Conservation (phyloP, 495 filamentous ascomycete species). For the Penicillium canescens region DNA sequence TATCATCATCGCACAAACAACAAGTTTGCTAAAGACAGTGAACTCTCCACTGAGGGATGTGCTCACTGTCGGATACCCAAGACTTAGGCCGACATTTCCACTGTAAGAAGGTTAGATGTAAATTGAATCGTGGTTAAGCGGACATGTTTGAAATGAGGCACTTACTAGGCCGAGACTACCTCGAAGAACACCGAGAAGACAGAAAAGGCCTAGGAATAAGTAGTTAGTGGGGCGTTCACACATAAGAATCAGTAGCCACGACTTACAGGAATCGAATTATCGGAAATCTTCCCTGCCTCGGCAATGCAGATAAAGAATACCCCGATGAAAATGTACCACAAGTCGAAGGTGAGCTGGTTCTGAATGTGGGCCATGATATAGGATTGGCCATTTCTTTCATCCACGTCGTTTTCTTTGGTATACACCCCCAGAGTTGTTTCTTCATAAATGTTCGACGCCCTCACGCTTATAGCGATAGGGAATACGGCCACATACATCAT, state of each 20-base stretch:
- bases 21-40: constrained; percentile 71
- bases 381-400: constrained; percentile 29
- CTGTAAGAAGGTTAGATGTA: constrained; percentile 24
- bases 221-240: background rate
- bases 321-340: constrained; percentile 67
- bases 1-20: constrained; percentile 86
- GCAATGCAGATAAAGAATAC: constrained; percentile 60
- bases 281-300: constrained; percentile 50
- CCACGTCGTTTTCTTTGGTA: constrained; percentile 44
- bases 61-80: constrained; percentile 72
- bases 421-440: constrained; percentile 73
- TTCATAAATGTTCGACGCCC: constrained; percentile 65
- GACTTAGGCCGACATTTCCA: constrained; percentile 82
- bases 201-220: constrained; percentile 19
- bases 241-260: background rate
- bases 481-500: constrained; percentile 80
- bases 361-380: constrained; percentile 59
- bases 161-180: constrained; percentile 74
- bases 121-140: background rate
- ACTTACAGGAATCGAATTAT: constrained; percentile 44
- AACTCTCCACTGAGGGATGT: constrained; percentile 77
- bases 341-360: constrained; percentile 61
- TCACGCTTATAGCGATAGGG: constrained; percentile 73
- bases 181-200: constrained; percentile 84
- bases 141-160: background rate